phyloP scores from a whole-genome alignment of 768 basidiomycete genomes.

The Lyophyllum shimeji region DNA sequence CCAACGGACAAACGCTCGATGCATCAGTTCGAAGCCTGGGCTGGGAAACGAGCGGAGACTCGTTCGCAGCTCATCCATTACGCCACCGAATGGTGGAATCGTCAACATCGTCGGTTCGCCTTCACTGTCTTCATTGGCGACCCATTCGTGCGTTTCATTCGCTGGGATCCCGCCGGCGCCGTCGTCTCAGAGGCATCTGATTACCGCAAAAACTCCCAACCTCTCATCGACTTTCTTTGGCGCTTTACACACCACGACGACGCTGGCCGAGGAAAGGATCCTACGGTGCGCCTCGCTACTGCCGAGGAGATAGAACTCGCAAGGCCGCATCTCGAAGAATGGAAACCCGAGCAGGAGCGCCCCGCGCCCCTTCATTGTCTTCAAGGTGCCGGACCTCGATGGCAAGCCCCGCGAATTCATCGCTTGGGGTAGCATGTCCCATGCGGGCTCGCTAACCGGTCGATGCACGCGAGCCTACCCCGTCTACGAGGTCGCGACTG shows the following conservation, averaged over 20 bases:
- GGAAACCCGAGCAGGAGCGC: slow-evolving; percentile 1
- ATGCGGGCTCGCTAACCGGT: slow-evolving; percentile 13
- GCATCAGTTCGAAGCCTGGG: not conserved
- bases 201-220: slow-evolving; percentile 14
- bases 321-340: not conserved
- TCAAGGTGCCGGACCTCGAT: slow-evolving; percentile 8
- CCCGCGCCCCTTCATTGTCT: slow-evolving; percentile 4
- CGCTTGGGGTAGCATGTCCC: not conserved
- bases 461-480: slow-evolving; percentile 17
- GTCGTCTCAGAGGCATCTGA: slow-evolving; percentile 29
- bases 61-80: slow-evolving; percentile 24
- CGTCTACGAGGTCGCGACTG: slow-evolving; percentile 12
- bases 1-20: not conserved
- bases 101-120: slow-evolving; percentile 27
- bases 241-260: slow-evolving; percentile 20
- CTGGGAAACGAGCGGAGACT: not conserved
- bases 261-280: slow-evolving; percentile 25
- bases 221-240: slow-evolving; percentile 29
- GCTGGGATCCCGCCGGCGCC: slow-evolving; percentile 32
- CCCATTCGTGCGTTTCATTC: slow-evolving; percentile 26
- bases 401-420: no score
- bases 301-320: slow-evolving; percentile 2
- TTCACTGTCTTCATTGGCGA: slow-evolving; percentile 29
- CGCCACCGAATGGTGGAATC: slow-evolving; percentile 18
- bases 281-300: slow-evolving; percentile 18